Base-by-base conservation (phyloP, 768 basidiomycete species). In the Tulasnella sp. region DNA sequence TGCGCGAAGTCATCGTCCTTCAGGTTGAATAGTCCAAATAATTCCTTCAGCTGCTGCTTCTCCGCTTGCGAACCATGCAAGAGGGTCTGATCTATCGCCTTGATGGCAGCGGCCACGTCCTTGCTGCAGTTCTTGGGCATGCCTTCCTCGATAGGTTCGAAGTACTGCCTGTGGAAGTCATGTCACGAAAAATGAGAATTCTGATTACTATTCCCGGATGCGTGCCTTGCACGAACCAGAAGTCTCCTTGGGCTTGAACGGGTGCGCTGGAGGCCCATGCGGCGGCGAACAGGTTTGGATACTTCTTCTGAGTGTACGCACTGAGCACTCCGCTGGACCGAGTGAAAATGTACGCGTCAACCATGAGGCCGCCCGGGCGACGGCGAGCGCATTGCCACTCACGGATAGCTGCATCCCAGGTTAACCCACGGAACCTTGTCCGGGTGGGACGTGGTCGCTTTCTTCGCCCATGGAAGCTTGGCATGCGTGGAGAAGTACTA, bases 91-190 rank as follows among this genome's bases (percentile, higher is more conserved):
- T 79, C 78, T 10, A 79, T 31, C 6, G 8, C 19, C n/a, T 62
- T 56, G 36, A 78, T 62, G 21, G 42, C 80, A n/a, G 56, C 48
- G 12, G 71, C 76, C 14, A 52, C 71, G 62, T 80, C 80, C 9
- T 68, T 42, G 31, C 80, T 80, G 72, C 80, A 80, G 39, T 80
- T 80, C 77, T 78, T 73, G 7, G 80, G 80, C 80, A 80, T 80
- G 1, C 77, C 62, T 36, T 78, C 77, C 24, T 78, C 77, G 40
- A 80, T 80, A 9, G 80, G 80, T 19, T 78, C 73, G 44, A 74
- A 78, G 62, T 80, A 80, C 72, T 78, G 46, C 78, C 76, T 77
- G 24, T 24, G 31, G 46, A 24, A 34, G 5, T 19, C 36, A 39
- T 27, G 10, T 39, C 21, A 46, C 31, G 31, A 2, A 7, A 58